Conservation (phyloP, 352 stramenopile species). For the Globisporangium radiosum region DNA sequence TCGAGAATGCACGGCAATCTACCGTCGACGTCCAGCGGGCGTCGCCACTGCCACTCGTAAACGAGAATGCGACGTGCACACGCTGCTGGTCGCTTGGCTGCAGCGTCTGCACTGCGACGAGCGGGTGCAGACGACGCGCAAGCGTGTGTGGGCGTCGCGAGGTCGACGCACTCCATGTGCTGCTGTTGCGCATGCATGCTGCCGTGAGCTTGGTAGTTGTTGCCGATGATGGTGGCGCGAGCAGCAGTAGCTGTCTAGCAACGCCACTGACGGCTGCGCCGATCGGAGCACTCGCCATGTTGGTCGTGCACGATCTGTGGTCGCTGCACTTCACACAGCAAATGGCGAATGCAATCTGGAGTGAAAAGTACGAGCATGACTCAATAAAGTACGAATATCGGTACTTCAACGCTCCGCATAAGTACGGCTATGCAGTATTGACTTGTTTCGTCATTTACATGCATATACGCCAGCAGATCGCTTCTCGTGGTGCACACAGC, state of each 20-base stretch:
- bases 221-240: background rate
- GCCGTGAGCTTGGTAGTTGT: background rate
- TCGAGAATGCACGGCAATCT: constrained; percentile 4
- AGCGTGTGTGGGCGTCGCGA: constrained; percentile 1
- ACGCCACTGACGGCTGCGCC: background rate
- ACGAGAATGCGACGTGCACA: background rate
- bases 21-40: constrained; percentile 8
- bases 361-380: no score
- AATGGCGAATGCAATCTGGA: no score
- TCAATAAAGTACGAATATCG: background rate
- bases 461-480: no score
- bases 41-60: background rate
- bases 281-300: background rate
- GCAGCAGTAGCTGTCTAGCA: constrained; percentile 9
- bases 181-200: background rate
- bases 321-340: no score
- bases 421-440: no score
- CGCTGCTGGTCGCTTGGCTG: background rate
- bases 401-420: background rate
- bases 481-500: no score
- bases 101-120: constrained; percentile 1
- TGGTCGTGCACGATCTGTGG: background rate
- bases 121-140: background rate
- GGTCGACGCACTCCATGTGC: background rate
- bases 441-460: no score